Conservation (phyloP, 805 yeast species). For the Isabelozyma gotoi region DNA sequence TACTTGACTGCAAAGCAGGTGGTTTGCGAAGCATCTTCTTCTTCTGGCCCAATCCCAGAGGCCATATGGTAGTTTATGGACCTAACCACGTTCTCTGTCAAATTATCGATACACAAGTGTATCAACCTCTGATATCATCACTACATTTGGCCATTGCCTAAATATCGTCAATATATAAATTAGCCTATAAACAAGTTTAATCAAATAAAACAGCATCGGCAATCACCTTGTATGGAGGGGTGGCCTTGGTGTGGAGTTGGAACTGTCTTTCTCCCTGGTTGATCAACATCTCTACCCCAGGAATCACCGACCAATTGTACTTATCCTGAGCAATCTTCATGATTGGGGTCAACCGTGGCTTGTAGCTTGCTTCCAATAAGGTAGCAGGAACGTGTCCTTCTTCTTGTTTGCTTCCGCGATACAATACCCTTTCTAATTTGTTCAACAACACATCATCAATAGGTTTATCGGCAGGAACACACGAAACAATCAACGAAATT, state of each 20-base stretch:
- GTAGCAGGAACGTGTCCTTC: constrained; percentile 47
- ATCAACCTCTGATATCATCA: too few species aligned
- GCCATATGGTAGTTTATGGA: too few species aligned
- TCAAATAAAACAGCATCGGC: constrained; percentile 55
- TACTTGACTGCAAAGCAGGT: too few species aligned
- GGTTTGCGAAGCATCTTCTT: too few species aligned
- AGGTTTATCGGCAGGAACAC: constrained; percentile 82
- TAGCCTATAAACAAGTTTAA: constrained; percentile 2
- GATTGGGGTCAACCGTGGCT: constrained; percentile 82
- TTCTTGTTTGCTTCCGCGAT: constrained; percentile 32
- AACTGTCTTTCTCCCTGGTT: constrained; percentile 93
- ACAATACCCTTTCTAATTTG: constrained; percentile 48
- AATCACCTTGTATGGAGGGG: constrained; percentile 62
- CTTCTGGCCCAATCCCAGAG: too few species aligned
- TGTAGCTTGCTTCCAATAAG: constrained; percentile 91
- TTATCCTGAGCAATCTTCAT: constrained; percentile 71
- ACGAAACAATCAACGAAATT: constrained; percentile 66
- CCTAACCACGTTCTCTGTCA: too few species aligned
- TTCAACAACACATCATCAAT: constrained; percentile 51
- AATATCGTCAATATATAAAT: neutral
- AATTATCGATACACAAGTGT: too few species aligned
- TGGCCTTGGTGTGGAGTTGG: constrained; percentile 66
- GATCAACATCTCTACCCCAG: constrained; percentile 90
- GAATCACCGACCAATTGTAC: constrained; percentile 75
- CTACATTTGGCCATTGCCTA: too few species aligned